Conservation (phyloP, 768 basidiomycete genomes). For the Plicaturopsis crispa region DNA sequence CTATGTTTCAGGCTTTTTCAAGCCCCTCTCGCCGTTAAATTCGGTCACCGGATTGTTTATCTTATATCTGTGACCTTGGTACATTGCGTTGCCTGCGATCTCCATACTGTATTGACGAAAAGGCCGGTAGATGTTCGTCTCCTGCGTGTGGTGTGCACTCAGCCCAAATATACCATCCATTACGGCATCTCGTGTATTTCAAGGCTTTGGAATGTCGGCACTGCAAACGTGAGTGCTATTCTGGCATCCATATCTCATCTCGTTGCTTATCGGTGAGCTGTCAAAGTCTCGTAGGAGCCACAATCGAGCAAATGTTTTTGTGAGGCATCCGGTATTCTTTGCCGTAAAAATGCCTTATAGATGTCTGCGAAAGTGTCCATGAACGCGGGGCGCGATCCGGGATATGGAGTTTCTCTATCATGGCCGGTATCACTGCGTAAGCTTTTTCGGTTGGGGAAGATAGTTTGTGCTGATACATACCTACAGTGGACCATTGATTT, state of each 20-base stretch:
- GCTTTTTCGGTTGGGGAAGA: no score
- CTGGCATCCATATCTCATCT: no score
- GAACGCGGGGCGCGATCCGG: slow-evolving; percentile 34
- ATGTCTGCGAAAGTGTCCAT: slow-evolving; percentile 23
- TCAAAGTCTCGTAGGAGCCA: slow-evolving; percentile 31
- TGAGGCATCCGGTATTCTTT: slow-evolving; percentile 8
- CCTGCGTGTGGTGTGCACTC: slow-evolving; percentile 36
- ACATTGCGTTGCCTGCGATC: slow-evolving; percentile 1
- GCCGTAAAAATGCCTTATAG: neutral
- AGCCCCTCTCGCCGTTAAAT: slow-evolving; percentile 33
- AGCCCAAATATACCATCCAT: slow-evolving; percentile 34
- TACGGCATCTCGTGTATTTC: slow-evolving; percentile 33
- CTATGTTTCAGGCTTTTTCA: slow-evolving; percentile 27
- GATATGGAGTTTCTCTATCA: slow-evolving; percentile 38
- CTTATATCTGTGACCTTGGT: slow-evolving; percentile 31
- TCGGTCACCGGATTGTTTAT: slow-evolving; percentile 38
- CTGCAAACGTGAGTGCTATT: slow-evolving; percentile 28
- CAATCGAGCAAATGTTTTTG: slow-evolving; percentile 36
- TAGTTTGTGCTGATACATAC: no score
- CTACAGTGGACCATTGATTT: slow-evolving; percentile 33
- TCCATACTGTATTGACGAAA: neutral
- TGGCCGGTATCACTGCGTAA: slow-evolving; percentile 34
- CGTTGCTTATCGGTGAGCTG: neutral
- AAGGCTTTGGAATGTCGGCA: slow-evolving; percentile 38
- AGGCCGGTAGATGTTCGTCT: slow-evolving; percentile 34